Evolutionary conservation across 2,329 filamentous ascomycete species (phyloP).

Genomic region (Mollisia scopiformis): DNA sequence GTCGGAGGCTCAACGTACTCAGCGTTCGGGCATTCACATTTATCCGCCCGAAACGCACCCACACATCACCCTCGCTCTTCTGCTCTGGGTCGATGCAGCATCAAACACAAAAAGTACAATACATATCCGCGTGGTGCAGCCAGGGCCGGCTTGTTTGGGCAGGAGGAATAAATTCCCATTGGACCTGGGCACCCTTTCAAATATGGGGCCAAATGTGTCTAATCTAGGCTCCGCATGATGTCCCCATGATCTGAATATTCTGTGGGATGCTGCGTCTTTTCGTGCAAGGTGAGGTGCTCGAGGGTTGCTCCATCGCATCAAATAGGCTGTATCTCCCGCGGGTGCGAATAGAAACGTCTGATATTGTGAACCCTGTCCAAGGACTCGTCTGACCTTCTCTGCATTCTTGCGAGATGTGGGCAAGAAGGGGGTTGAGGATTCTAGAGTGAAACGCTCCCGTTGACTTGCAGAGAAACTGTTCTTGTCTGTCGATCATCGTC

Average conservation of each 20-base stretch:
- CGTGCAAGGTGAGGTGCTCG: not conserved
- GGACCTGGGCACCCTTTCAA: not conserved
- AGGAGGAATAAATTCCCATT: not conserved
- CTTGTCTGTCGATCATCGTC: too few relatives aligned
- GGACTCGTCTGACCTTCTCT: not conserved
- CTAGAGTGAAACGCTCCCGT: too few relatives aligned
- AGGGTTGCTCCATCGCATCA: not conserved
- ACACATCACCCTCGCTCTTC: too few relatives aligned
- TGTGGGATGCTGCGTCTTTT: not conserved
- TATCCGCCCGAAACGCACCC: too few relatives aligned
- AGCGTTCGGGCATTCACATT: too few relatives aligned
- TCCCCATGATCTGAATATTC: not conserved
- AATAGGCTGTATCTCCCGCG: not conserved
- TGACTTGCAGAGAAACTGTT: too few relatives aligned
- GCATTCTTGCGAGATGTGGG: not conserved
- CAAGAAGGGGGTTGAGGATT: not conserved
- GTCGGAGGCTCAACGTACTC: too few relatives aligned
- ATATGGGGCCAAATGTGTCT: not conserved
- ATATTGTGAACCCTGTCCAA: not conserved
- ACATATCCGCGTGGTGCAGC: too few relatives aligned
- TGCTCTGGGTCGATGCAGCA: too few relatives aligned
- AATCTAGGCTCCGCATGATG: not conserved
- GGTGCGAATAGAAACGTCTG: not conserved
- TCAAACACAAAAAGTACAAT: too few relatives aligned
- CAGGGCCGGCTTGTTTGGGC: too few relatives aligned